Conservation (phyloP, 768 basidiomycete genomes). For the Boletellus sp. region DNA sequence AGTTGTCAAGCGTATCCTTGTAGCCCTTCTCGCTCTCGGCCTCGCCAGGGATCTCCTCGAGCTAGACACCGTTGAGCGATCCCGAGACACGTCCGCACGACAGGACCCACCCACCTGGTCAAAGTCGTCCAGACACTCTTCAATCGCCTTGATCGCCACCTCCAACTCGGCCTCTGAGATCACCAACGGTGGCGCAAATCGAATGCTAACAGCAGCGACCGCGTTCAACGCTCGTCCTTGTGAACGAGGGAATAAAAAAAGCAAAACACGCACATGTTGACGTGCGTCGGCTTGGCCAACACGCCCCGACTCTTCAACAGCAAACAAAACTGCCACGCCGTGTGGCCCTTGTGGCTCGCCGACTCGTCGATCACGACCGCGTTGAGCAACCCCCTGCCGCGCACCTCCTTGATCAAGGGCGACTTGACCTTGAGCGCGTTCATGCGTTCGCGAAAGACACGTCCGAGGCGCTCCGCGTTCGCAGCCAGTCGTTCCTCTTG, state of each 20-base stretch:
- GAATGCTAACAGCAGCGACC: conserved; percentile 56
- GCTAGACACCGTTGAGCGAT: conserved; percentile 25
- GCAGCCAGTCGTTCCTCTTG: conserved; percentile 79
- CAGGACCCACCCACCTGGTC: conserved; percentile 55
- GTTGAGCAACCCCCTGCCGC: conserved; percentile 87
- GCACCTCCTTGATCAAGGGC: conserved; percentile 72
- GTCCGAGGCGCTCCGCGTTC: conserved; percentile 77
- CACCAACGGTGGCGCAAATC: conserved; percentile 93
- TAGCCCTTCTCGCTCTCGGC: conserved; percentile 59
- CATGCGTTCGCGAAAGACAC: conserved; percentile 70
- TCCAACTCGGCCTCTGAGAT: conserved; percentile 84
- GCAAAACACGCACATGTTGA: conserved; percentile 87
- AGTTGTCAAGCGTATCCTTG: conserved; percentile 34
- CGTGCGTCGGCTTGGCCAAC: conserved; percentile 94
- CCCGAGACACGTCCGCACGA: neutral
- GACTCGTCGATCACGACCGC: conserved; percentile 90
- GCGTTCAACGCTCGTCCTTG: neutral
- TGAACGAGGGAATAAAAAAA: neutral
- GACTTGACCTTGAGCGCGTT: conserved; percentile 47
- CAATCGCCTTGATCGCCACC: conserved; percentile 72
- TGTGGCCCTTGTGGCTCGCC: conserved; percentile 69
- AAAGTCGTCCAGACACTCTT: conserved; percentile 72
- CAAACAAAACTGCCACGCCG: conserved; percentile 95
- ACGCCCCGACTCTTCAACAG: conserved; percentile 88
- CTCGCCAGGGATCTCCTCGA: conserved; percentile 62